Percentiles rank a stretch among this genome's conserved stretches.
These are phyloP conservation scores for Urtica urens DNA, from an alignment of 306 rosid species.

Conservation along the genomic window DNA sequence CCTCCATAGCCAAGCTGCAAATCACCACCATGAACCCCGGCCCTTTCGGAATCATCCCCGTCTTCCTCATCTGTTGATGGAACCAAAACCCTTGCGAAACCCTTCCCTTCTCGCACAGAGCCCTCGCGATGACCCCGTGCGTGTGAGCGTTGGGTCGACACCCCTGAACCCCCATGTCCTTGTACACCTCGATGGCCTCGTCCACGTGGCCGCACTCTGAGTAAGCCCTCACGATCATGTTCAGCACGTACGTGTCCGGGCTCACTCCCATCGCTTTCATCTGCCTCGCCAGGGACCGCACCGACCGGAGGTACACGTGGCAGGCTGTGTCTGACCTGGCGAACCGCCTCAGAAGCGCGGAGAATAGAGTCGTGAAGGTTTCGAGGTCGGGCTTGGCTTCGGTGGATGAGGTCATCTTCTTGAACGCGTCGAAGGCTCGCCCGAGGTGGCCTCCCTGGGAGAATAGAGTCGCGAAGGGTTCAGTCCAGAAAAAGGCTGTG, in stretches of 20 bases:
- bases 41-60: slow-evolving; percentile 45
- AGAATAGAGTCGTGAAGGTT: slow-evolving; percentile 52
- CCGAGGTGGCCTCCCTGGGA: slow-evolving; percentile 49
- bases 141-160: slow-evolving; percentile 73
- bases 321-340: slow-evolving; percentile 50
- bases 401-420: slow-evolving; percentile 52
- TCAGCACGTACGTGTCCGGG: slow-evolving; percentile 71
- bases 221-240: slow-evolving; percentile 79
- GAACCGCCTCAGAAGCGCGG: slow-evolving; percentile 62
- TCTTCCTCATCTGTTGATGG: slow-evolving; percentile 63
- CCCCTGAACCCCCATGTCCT: slow-evolving; percentile 75
- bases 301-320: slow-evolving; percentile 57
- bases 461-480: too few species aligned
- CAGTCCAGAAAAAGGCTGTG: too few species aligned
- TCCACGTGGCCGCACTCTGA: slow-evolving; percentile 66
- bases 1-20: slow-evolving; percentile 58
- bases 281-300: slow-evolving; percentile 53
- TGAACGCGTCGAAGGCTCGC: slow-evolving; percentile 68
- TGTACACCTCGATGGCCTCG: slow-evolving; percentile 62
- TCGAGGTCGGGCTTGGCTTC: slow-evolving; percentile 62
- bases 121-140: slow-evolving; percentile 62
- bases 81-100: slow-evolving; percentile 57
- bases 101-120: slow-evolving; percentile 91
- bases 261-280: slow-evolving; percentile 79
- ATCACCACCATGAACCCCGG: slow-evolving; percentile 50